A percentile compares a stretch with the other conserved stretches of the same genome.
Evolutionary conservation across 768 basidiomycete genomes (phyloP).

Genomic region (Butyriboletus loyo): DNA sequence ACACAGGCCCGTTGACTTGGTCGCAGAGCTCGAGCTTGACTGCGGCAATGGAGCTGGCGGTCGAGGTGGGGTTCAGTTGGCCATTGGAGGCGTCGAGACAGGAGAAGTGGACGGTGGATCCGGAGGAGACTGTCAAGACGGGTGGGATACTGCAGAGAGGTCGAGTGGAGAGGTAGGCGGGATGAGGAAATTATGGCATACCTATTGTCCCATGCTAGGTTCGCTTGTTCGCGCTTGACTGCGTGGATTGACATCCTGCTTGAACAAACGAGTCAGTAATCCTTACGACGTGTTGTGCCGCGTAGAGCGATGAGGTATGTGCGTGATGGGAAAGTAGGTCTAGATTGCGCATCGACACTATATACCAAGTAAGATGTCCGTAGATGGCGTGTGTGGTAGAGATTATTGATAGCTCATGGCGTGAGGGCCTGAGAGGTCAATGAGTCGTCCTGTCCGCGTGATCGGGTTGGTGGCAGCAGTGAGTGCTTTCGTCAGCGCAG

Average conservation of each 20-base stretch:
- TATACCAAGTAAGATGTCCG: constrained; percentile 3
- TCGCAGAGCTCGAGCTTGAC: constrained; percentile 49
- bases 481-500: background rate
- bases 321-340: background rate
- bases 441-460: background rate
- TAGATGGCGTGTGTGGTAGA: background rate
- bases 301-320: background rate
- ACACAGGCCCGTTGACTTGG: constrained; percentile 61
- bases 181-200: constrained; percentile 16
- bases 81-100: constrained; percentile 66
- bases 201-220: constrained; percentile 64
- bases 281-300: background rate
- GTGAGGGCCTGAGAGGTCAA: background rate
- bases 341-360: constrained; percentile 13
- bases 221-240: constrained; percentile 48
- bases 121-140: constrained; percentile 46
- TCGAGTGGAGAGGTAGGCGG: background rate
- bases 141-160: constrained; percentile 45
- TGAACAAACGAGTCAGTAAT: background rate
- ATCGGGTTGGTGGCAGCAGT: background rate
- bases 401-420: background rate
- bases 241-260: constrained; percentile 48
- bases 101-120: constrained; percentile 53
- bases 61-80: constrained; percentile 48
- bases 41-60: constrained; percentile 32